Conservation (phyloP, 306 rosid genomes). For the Heteromeles arbutifolia region DNA sequence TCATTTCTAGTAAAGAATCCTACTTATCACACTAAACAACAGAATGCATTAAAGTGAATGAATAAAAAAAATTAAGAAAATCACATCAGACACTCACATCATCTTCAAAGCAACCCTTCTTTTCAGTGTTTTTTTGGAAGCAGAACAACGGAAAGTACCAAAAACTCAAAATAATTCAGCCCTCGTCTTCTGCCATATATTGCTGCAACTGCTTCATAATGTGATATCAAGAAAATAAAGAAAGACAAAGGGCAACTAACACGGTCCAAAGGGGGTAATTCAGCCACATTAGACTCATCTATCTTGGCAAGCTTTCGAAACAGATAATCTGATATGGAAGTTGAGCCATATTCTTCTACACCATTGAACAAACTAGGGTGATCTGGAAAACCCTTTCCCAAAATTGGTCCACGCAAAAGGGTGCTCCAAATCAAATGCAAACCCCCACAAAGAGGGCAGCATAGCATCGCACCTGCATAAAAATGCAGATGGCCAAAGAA, state of each 20-base stretch:
- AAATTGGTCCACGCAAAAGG: conserved; percentile 83
- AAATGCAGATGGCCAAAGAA: conserved; percentile 71
- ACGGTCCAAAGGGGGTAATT: conserved; percentile 19
- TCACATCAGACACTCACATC: too few species aligned
- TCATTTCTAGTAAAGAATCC: too few species aligned
- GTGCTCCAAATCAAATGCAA: conserved; percentile 90
- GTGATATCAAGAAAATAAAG: background rate
- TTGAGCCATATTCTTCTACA: conserved; percentile 14
- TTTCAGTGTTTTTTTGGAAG: too few species aligned
- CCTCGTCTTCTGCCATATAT: too few species aligned
- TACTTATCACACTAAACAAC: too few species aligned
- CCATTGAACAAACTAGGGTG: conserved; percentile 41
- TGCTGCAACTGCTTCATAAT: too few species aligned
- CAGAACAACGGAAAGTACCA: too few species aligned
- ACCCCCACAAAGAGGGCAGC: conserved; percentile 93
- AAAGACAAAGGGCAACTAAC: conserved; percentile 28
- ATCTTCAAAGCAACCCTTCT: too few species aligned
- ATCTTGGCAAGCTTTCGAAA: conserved; percentile 44
- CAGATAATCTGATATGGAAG: conserved; percentile 25
- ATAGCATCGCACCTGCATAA: conserved; percentile 99
- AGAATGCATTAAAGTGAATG: too few species aligned
- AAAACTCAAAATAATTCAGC: too few species aligned
- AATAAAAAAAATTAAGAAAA: too few species aligned
- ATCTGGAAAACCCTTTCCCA: conserved; percentile 92
- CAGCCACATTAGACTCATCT: conserved; percentile 22